Base-by-base conservation (phyloP, 169 alveolate species). In the Miamiensis avidus region DNA sequence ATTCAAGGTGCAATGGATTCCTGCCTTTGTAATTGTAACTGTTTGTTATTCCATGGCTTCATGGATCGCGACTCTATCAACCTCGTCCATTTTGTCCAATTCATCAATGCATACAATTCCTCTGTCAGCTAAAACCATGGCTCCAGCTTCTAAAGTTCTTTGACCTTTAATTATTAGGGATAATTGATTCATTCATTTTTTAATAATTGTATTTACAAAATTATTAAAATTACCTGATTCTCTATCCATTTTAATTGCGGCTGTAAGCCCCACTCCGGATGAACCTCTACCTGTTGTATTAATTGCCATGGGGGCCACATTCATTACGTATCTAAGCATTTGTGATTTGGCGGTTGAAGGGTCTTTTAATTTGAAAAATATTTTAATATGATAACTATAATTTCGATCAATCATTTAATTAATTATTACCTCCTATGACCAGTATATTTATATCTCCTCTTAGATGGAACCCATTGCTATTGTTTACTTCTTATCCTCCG, bases 281-380 rank as follows among this genome's bases (percentile, higher is more conserved):
- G 99, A 97, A 64, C 99, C 99, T 76, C 99, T 94, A 27, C 99
- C 99, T n/a, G 99, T 98, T 33, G 99, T 98, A 76, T 98, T 98
- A 32, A 98, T 97, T 1, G 99, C 98, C 29, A 98, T 93, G 0
- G 99, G 99, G 31, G 99, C 97, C 30, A 97, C 92, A 87, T 97
- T 95, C 97, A 98, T 91, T 73, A 97, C 88, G 83, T 95, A 92
- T 82, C 99, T 97, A 69, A 99, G 97, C 84, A 99, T 86, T 95
- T 99, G 99, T 0, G 99, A 98, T 93, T 99, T 99, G 25, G 99
- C 99, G 29, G 99, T 98, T 30, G 99, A 98, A 0, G 99, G 99
- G 86, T 99, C 99, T 49, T 11, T 11, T 49, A n/a, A 81, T 78
- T 11, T 11, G 4, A 11, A 20, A 78, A 30, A 11, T 11, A 29